Conservation (phyloP, 1,284 basidiomycete species). For the Salmacisia buchloeana region DNA sequence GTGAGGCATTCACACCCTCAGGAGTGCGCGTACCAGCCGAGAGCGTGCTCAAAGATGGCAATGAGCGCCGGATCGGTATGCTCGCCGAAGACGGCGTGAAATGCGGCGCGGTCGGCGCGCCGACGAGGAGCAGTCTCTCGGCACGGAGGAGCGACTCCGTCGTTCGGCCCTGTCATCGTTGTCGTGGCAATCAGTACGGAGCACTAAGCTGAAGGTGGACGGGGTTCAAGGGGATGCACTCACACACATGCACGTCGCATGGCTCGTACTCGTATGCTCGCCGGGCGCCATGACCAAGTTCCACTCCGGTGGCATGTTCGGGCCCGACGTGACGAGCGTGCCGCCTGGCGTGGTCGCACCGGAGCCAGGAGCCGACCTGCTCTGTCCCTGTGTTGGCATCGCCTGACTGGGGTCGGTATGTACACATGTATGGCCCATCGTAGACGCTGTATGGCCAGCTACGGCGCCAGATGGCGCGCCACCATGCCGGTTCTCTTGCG, state of each 20-base stretch:
- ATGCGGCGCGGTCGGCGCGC: neutral
- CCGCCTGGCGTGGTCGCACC: neutral
- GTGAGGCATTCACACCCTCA: no score
- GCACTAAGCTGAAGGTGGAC: no score
- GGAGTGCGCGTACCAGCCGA: no score
- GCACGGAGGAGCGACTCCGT: neutral
- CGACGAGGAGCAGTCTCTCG: neutral
- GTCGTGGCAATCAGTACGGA: no score
- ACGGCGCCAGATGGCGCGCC: no score
- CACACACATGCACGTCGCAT: constrained; percentile 9
- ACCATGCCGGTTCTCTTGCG: no score
- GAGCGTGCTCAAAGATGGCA: neutral
- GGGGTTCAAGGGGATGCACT: no score
- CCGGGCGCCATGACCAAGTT: constrained; percentile 2
- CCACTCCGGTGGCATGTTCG: neutral
- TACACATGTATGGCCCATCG: no score
- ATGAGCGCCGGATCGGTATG: neutral
- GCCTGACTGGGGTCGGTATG: no score
- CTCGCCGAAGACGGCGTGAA: neutral
- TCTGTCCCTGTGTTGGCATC: neutral
- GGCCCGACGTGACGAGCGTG: constrained; percentile 1
- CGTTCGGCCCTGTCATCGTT: constrained; percentile 2
- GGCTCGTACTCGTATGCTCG: neutral
- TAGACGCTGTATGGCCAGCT: no score
- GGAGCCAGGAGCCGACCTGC: neutral